A percentile compares a stretch with the other conserved stretches of the same genome.
These are phyloP conservation scores for Prunus padus DNA, from an alignment of 306 rosid genomes.

Conservation along the genomic window DNA sequence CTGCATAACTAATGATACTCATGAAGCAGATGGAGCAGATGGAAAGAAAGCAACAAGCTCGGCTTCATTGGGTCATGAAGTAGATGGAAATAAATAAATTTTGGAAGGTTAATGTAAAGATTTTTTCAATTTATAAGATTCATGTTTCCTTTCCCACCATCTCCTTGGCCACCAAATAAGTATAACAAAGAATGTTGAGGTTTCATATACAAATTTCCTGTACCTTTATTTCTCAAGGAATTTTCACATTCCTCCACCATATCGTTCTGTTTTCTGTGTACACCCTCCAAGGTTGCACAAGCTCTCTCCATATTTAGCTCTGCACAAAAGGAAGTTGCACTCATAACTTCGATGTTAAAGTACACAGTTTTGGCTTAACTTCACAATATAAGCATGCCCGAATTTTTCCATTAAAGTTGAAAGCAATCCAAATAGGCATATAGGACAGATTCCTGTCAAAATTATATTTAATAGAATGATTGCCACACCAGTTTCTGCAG, in stretches of 20 bases:
- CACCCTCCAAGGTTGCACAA: conserved; percentile 23
- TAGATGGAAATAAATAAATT: background rate
- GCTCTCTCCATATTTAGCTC: conserved; percentile 5
- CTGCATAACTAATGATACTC: too few relatives aligned
- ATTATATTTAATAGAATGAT: background rate
- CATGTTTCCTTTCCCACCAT: conserved; percentile 12
- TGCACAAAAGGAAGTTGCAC: conserved; percentile 22
- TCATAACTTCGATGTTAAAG: background rate
- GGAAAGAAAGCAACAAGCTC: background rate
- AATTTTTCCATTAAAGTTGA: background rate
- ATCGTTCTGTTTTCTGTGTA: conserved; percentile 25
- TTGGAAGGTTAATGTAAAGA: background rate
- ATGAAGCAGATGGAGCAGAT: background rate
- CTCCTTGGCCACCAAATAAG: conserved; percentile 15
- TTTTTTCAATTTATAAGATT: background rate
- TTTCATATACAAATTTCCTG: conserved; percentile 29
- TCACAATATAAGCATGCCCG: background rate
- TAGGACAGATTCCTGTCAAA: background rate
- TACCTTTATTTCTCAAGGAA: conserved; percentile 28
- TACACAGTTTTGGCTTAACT: background rate
- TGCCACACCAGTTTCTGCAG: background rate
- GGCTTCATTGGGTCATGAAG: too few relatives aligned
- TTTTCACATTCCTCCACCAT: conserved; percentile 31
- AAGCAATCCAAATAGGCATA: background rate
- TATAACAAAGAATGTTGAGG: conserved; percentile 26